Base-by-base conservation (phyloP, 2,329 filamentous ascomycete species). In the Mollisiaceae sp. region DNA sequence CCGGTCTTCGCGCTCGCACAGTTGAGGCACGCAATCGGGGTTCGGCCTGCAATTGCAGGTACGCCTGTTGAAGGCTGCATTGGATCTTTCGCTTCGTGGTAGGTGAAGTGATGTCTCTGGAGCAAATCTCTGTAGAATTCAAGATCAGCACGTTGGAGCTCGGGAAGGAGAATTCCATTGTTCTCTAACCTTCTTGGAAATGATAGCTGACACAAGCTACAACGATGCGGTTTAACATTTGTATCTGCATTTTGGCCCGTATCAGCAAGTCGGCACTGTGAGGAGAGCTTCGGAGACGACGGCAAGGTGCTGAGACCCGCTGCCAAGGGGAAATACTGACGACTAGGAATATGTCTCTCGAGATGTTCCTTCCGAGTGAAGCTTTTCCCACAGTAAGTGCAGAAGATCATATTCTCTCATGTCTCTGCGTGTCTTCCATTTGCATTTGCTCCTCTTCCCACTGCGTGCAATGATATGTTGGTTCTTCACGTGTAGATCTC, bases 281-380 rank as follows among this genome's bases (percentile, higher is more conserved):
- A 32, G 47, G 4, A 27, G 59, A 52, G 27, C 8, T 9, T 32
- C 36, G 22, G 60, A 56, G 32, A 24, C 41, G 22, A 36, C 59
- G 15, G 59, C 18, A 62, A 59, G 32, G 27, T 41, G 27, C 24
- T 32, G 50, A 36, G 18, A 56, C 32, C 27, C 4, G 14, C 9
- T 32, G 27, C 24, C 27, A 14, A 35, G 8, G 47, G 11, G 27
- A 32, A 18, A 57, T 41, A 76, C 83, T 77, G 72, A 85, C 83
- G 83, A 62, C 74, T 82, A 11, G 83, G 82, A 47, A 86, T 79
- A 66, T 85, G 83, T 68, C 83, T 80, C 69, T 86, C 83, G n/a
- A 85, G 74, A 72, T 86, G 83, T 69, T 86, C 83, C 72, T 85
- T 85, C 70, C 83, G 79, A 59, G 82, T 85, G 74, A 86, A 86